phyloP scores from a whole-genome alignment of 306 rosid genomes.

The Crotalaria pallida region DNA sequence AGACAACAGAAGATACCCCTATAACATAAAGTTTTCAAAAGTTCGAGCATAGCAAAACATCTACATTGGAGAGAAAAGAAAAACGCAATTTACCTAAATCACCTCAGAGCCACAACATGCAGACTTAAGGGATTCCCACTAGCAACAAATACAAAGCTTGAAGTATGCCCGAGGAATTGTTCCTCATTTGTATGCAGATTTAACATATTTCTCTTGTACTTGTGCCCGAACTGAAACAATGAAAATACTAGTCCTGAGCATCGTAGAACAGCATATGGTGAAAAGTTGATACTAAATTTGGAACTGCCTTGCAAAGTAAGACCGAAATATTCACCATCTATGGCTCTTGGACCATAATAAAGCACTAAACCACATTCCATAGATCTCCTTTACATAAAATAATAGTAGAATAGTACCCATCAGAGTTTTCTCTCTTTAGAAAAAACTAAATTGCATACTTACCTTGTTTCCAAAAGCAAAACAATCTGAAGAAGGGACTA shows the following conservation, averaged over 20 bases:
- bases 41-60: neutral
- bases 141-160: neutral
- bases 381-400: neutral
- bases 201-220: neutral
- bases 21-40: neutral
- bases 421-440: neutral
- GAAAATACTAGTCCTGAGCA: neutral
- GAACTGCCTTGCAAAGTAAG: neutral
- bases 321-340: neutral
- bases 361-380: neutral
- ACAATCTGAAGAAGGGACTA: constrained; percentile 10
- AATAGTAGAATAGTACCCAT: neutral
- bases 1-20: neutral
- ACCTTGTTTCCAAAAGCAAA: constrained; percentile 39
- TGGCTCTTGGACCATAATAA: neutral
- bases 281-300: neutral
- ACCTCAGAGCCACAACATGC: neutral
- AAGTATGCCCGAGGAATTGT: neutral
- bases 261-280: neutral
- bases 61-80: neutral
- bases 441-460: constrained; percentile 6
- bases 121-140: neutral
- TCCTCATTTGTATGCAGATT: neutral
- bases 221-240: neutral
- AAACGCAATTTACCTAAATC: neutral